Evolutionary conservation across 306 rosid species (phyloP), one percentile per base, ranked within the genome.

Genomic region (Cicer judaicum): DNA sequence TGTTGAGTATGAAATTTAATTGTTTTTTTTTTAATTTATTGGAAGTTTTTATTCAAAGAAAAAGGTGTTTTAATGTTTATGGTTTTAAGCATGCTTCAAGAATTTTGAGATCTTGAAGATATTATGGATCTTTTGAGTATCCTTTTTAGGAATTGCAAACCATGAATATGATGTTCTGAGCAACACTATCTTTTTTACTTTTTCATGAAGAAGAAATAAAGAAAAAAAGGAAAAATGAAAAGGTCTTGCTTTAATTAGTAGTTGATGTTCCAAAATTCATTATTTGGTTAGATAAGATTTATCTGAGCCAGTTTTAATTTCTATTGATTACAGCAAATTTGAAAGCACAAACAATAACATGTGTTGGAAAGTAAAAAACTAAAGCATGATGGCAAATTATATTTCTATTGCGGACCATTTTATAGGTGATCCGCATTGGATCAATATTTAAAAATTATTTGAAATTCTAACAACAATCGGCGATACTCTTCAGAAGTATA

Each of bases 291-390:
- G 39, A 24, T 24, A 24, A 2, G 34, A 48, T 47, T 66, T 21
- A 1, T 56, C 10, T 72, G 8, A 12, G 61, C 59, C n/a, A 12
- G 13, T 55, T 38, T 46, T 18, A 49, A 53, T 72, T 44, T 72
- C 38, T 59, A 49, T 15, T 29, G 36, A 24, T 67, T 68, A 46
- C 70, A 64, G 54, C 69, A 54, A 64, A 64, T 34, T 24, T 43
- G 48, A 9, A 72, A 72, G 63, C 79, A 64, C 46, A 55, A 44
- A 54, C 44, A 52, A 71, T 70, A 53, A 14, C 68, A 80, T 40
- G 75, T 65, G 75, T 8, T 65, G 49, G 49, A 73, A 79, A 57
- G 55, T 56, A 53, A 55, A 43, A 71, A 64, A 19, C 62, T 38
- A 46, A 53, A 49, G 59, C 42, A 48, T 42, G 19, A 29, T 29